Evolutionary conservation across 495 filamentous ascomycete species (phyloP), one percentile per base, ranked within the genome.

Genomic region (Elaphomyces granulatus): DNA sequence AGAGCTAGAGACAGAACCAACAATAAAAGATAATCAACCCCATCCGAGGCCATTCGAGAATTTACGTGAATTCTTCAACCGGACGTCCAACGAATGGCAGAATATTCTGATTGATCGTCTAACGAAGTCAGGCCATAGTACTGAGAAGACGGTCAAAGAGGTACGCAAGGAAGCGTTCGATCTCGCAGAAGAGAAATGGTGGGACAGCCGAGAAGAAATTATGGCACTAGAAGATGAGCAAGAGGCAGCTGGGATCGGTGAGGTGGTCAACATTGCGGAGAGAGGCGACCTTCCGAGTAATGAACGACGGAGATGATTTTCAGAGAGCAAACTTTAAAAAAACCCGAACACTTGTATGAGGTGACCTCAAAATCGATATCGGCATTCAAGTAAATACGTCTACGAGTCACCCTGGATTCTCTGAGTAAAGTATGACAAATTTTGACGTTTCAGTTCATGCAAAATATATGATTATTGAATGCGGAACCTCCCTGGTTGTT

Each of bases 121-220:
- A 21, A 72, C 70, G 47, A 70, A 69, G 60, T 77, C 71, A 51
- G 70, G 67, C 8, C 57, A 69, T 36, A 51, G 50, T 6, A 44
- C 54, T 2, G 61, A 61, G 30, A 81, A 82, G 58, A 70, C 74
- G 3, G 64, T 94, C 46, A 98, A 98, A 65, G 90, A 95, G 63
- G 70, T 95, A 43, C 83, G 87, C 50, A 81, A 87, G 45, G 75
- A 72, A 36, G 90, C 87, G 2, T 98, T 95, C 54, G 76, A 82
- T 46, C 66, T 79, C 41, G 85, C 85, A 32, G 90, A 98, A 62
- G 83, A 84, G 56, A 94, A 87, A 53, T 98, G 90, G 90, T 98
- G 90, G 90, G 90, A 94, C 66, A 87, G 83, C 55, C 70, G 90
- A 48, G 90, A 98, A 59, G 90, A 98, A 61, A 82, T 98, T 45